Evolutionary conservation across 2,329 filamentous ascomycete species (phyloP), one percentile per base, ranked within the genome.

Genomic region (Fusarium nygamai): DNA sequence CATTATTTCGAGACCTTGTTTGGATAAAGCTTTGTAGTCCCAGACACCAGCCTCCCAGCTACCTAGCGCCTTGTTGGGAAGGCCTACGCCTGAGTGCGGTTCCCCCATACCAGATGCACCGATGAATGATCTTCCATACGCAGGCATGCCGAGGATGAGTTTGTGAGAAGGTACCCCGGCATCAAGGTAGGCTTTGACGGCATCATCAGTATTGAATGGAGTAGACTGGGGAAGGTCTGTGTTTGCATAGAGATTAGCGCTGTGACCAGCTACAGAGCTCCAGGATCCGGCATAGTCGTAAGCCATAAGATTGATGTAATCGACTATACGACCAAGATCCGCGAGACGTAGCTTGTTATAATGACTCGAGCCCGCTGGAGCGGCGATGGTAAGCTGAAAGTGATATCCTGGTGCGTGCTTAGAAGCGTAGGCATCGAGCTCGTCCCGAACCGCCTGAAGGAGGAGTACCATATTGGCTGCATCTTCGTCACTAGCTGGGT

Each of bases 21-120:
- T 85, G 0, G 94, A 93, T 3, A 96, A 86, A 0, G 83, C 91
- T 83, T 95, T 96, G 86, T 93, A 96, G 80, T 96, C 93, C 89
- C 92, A 95, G 3, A 94, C 85, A 1, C 92, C 92, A 24, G 86
- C 83, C 82, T 95, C 93, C 90, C 91, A 95, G 50, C 86, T 90
- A 0, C 93, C 93, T 27, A 46, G 41, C 20, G 54, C 39, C 22
- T 44, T 17, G 27, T 57, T 44, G 38, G 54, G 29, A 14, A 83
- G 80, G 3, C 93, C 93, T 19, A 92, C 83, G 19, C 92, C 92
- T 4, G 78, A 86, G 82, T 86, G 72, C 7, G 72, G 31, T 39
- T 73, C 46, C 12, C 77, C 77, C 16, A 78, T 62, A 31, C 75
- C 76, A 3, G 46, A 38, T 14, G 75, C 72, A 20, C 65, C 86